These are phyloP conservation scores for Flaveria bidentis DNA, from an alignment of 129 eudicot genomes.

Conservation along the genomic window DNA sequence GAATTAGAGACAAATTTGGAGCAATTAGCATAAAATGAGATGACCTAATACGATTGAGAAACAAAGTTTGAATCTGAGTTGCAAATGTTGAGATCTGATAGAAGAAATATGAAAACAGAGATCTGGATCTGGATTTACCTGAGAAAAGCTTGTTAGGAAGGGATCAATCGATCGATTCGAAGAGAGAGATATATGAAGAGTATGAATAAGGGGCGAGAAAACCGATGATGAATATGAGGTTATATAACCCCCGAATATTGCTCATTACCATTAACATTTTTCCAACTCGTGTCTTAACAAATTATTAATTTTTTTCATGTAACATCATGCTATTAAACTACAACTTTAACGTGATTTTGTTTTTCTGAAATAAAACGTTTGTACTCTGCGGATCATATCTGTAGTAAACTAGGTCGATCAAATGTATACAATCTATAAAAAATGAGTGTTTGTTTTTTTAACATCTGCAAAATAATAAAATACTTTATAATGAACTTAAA, in stretches of 20 bases:
- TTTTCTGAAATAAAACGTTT: too few species aligned
- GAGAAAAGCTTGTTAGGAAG: conserved; percentile 26
- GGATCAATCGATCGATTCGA: conserved; percentile 27
- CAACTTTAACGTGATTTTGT: too few species aligned
- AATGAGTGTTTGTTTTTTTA: too few species aligned
- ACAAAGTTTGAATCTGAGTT: conserved; percentile 9
- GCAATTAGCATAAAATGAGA: conserved; percentile 17
- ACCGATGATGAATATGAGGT: conserved; percentile 19
- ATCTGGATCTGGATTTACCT: conserved; percentile 46
- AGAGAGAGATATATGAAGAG: not conserved
- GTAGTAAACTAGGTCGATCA: too few species aligned
- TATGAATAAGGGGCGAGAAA: conserved; percentile 5
- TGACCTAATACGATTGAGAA: conserved; percentile 16
- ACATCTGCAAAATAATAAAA: too few species aligned
- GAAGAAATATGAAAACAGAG: not conserved
- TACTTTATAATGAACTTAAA: too few species aligned
- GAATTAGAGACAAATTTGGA: not conserved
- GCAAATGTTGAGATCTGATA: conserved; percentile 33
- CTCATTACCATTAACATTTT: not conserved
- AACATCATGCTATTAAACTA: too few species aligned
- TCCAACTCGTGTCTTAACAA: not conserved
- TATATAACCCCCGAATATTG: conserved; percentile 9
- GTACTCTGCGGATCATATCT: too few species aligned
- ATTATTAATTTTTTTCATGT: too few species aligned
- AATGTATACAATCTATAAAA: too few species aligned